Conservation (phyloP, 768 basidiomycete species). For the Cantharellus cinnabarinus region DNA sequence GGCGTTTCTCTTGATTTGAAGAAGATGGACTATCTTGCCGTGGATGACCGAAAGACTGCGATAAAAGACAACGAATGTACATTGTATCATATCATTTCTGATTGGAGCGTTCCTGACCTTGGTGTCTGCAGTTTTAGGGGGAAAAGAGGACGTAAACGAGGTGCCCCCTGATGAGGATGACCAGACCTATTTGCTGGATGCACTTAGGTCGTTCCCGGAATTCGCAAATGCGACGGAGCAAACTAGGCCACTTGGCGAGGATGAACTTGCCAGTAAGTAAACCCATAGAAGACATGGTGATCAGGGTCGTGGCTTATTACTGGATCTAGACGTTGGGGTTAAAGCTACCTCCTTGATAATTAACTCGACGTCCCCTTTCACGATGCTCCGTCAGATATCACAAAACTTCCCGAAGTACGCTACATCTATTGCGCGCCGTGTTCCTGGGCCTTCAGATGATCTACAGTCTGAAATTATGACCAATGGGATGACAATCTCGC, state of each 20-base stretch:
- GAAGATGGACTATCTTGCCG: constrained; percentile 87
- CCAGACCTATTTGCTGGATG: neutral
- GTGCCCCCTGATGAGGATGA: neutral
- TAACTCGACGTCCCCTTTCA: constrained; percentile 32
- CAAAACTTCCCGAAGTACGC: constrained; percentile 86
- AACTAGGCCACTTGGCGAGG: neutral
- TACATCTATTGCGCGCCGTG: constrained; percentile 47
- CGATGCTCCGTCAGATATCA: constrained; percentile 42
- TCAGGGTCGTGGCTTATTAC: neutral
- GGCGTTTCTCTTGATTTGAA: constrained; percentile 86
- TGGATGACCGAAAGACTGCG: constrained; percentile 56
- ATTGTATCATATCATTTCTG: neutral
- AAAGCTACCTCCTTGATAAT: constrained; percentile 60
- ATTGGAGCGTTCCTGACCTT: neutral
- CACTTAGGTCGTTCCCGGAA: neutral
- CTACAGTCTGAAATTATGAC: constrained; percentile 38
- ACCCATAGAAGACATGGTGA: neutral
- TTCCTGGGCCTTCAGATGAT: constrained; percentile 30
- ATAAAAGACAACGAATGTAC: constrained; percentile 8
- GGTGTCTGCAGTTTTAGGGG: no score
- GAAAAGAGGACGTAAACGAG: no score
- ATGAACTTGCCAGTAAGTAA: neutral
- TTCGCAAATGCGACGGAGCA: neutral
- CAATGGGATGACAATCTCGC: constrained; percentile 30
- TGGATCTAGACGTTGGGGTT: constrained; percentile 35